These are phyloP conservation scores for Ogataea polymorpha DNA, from an alignment of 805 yeast genomes.

Conservation along the genomic window DNA sequence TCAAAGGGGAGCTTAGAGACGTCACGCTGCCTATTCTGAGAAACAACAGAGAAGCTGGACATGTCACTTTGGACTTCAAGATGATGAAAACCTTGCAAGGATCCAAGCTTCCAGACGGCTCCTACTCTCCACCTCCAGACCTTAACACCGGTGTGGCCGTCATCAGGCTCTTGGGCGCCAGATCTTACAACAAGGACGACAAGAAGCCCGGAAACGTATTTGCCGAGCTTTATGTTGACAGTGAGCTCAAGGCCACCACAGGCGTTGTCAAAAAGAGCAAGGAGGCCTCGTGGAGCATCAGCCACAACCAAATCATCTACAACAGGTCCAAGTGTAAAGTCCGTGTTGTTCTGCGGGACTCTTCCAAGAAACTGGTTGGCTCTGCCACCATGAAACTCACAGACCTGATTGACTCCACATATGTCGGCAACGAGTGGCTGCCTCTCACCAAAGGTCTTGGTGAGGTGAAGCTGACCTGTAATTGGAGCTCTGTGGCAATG, in stretches of 20 bases:
- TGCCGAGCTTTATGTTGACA: constrained; percentile 69
- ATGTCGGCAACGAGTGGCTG: constrained; percentile 76
- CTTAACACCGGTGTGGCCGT: constrained; percentile 89
- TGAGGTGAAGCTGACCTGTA: constrained; percentile 62
- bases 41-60: constrained; percentile 83
- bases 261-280: constrained; percentile 56
- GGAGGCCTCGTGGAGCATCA: constrained; percentile 63
- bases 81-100: constrained; percentile 73
- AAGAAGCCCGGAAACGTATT: constrained; percentile 54
- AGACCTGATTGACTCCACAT: constrained; percentile 73
- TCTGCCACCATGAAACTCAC: constrained; percentile 55
- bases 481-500: constrained; percentile 85
- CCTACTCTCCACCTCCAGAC: constrained; percentile 82
- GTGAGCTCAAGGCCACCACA: constrained; percentile 57
- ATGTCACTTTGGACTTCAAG: constrained; percentile 62
- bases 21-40: constrained; percentile 59
- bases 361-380: constrained; percentile 55
- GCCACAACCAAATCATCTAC: constrained; percentile 61
- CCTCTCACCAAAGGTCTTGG: constrained; percentile 68
- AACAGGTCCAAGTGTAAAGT: constrained; percentile 67
- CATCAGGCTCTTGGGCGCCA: constrained; percentile 62
- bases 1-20: constrained; percentile 47
- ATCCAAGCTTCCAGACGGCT: constrained; percentile 70
- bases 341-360: constrained; percentile 63
- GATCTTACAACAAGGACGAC: constrained; percentile 44